These are phyloP conservation scores for Suhomyces vadensis DNA, from an alignment of 805 yeast genomes.

Conservation along the genomic window DNA sequence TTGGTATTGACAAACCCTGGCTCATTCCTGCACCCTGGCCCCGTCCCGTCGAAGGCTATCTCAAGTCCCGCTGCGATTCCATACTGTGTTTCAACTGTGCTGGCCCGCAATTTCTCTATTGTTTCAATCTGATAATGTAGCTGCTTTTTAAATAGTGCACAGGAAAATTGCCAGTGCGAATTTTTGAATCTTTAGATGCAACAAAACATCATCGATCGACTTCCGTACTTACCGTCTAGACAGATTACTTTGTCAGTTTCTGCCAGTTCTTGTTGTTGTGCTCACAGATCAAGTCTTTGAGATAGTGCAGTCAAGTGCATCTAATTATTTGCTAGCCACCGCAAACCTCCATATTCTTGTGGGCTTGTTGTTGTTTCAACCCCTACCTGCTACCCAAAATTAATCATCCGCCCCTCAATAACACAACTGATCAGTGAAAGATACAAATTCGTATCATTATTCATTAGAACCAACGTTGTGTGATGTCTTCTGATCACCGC, in stretches of 20 bases:
- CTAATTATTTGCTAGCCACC: neutral
- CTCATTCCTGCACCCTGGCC: too few relatives aligned
- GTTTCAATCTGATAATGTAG: too few relatives aligned
- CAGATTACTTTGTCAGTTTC: neutral
- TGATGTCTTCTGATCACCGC: neutral
- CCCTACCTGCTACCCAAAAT: neutral
- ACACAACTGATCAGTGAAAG: too few relatives aligned
- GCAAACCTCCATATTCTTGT: neutral
- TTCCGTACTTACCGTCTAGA: neutral
- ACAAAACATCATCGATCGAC: constrained; percentile 1
- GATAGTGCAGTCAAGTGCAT: neutral
- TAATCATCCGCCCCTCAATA: neutral
- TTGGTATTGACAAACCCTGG: too few relatives aligned
- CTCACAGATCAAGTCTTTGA: neutral
- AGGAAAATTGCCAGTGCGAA: neutral
- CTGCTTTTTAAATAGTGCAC: too few relatives aligned
- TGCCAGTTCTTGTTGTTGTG: neutral
- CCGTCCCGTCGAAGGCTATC: too few relatives aligned
- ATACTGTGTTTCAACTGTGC: too few relatives aligned
- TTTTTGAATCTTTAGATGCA: neutral
- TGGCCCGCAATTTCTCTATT: too few relatives aligned
- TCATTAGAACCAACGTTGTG: too few relatives aligned
- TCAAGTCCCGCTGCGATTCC: too few relatives aligned
- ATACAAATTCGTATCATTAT: too few relatives aligned
- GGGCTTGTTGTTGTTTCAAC: neutral